These are phyloP conservation scores for Ustilago curta DNA, from an alignment of 1,284 basidiomycete genomes.

Conservation along the genomic window DNA sequence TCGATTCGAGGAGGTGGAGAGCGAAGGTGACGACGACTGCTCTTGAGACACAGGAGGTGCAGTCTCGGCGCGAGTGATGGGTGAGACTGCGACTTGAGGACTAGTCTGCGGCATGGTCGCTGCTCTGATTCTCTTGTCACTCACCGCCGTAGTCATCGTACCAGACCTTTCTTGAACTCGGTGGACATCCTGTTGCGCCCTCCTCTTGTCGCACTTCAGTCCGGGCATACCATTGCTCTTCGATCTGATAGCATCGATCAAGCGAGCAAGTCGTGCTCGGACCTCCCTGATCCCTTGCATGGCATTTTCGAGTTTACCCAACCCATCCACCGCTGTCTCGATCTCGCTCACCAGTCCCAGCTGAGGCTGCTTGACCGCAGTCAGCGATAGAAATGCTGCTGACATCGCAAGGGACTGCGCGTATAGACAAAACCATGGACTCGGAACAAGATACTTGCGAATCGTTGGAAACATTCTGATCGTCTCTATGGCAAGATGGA, in stretches of 20 bases:
- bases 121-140: constrained; percentile 16
- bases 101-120: constrained; percentile 14
- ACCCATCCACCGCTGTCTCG: constrained; percentile 1
- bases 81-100: not conserved
- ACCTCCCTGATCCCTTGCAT: not conserved
- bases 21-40: not conserved
- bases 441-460: not conserved
- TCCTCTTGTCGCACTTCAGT: not conserved
- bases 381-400: constrained; percentile 10
- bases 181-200: not conserved
- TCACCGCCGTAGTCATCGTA: not conserved
- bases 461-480: constrained; percentile 2
- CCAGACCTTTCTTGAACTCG: no score
- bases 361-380: not conserved
- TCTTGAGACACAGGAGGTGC: constrained; percentile 10
- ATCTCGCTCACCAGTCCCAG: constrained; percentile 1
- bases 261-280: not conserved
- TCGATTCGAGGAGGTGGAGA: not conserved
- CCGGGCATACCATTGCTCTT: not conserved
- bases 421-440: constrained; percentile 16
- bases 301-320: constrained; percentile 2
- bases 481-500: not conserved
- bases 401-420: constrained; percentile 7
- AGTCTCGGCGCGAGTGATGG: constrained; percentile 12
- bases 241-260: not conserved